phyloP scores from a whole-genome alignment of 768 basidiomycete species.

The Suillus sp. region DNA sequence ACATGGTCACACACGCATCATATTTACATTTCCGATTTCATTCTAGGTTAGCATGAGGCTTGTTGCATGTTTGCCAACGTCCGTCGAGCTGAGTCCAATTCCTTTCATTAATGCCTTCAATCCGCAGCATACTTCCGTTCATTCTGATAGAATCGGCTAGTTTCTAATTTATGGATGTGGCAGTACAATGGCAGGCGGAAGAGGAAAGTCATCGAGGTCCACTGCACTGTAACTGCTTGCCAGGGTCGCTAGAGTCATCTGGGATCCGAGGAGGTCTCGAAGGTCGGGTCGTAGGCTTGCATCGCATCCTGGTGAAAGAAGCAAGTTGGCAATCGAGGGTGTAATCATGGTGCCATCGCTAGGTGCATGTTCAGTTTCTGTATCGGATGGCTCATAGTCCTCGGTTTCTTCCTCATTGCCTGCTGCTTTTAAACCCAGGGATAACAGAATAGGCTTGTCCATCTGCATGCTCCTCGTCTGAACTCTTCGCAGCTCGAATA shows the following conservation, averaged over 20 bases:
- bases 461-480: slow-evolving; percentile 54
- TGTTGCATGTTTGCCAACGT: slow-evolving; percentile 1
- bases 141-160: neutral
- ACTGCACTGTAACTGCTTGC: slow-evolving; percentile 43
- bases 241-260: slow-evolving; percentile 29
- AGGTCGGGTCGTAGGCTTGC: neutral
- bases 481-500: slow-evolving; percentile 48
- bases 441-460: slow-evolving; percentile 47
- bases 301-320: neutral
- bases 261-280: slow-evolving; percentile 13
- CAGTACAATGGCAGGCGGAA: slow-evolving; percentile 37
- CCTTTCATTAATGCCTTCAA: slow-evolving; percentile 1
- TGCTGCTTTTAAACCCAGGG: slow-evolving; percentile 26
- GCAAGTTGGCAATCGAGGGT: neutral
- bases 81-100: neutral
- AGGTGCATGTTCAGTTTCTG: slow-evolving; percentile 3
- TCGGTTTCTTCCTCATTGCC: slow-evolving; percentile 8
- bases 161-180: slow-evolving; percentile 3
- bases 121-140: neutral
- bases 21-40: slow-evolving; percentile 10
- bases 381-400: slow-evolving; percentile 20
- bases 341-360: neutral
- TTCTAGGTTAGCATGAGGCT: neutral
- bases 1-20: slow-evolving; percentile 13
- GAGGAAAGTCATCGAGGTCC: slow-evolving; percentile 49